Conservation (phyloP, 2,329 filamentous ascomycete genomes). For the Cercospora sp. region DNA sequence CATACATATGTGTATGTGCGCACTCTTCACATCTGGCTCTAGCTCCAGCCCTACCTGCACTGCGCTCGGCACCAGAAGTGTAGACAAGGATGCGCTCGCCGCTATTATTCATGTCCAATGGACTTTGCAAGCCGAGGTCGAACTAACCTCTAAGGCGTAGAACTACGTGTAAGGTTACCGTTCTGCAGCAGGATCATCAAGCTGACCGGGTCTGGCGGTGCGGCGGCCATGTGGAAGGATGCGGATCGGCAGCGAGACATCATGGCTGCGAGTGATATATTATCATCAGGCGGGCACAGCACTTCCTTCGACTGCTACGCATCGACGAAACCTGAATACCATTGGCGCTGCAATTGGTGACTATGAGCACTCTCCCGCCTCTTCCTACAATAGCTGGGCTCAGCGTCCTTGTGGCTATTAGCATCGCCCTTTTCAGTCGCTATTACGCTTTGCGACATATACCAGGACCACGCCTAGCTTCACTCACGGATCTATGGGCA, state of each 20-base stretch:
- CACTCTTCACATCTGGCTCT: background rate
- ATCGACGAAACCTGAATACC: background rate
- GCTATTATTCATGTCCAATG: background rate
- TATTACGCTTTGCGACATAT: conserved; percentile 7
- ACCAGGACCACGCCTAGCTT: conserved; percentile 17
- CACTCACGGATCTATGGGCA: conserved; percentile 21
- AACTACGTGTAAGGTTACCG: background rate
- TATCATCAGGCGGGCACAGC: background rate
- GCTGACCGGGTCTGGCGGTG: background rate
- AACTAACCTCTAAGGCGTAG: background rate
- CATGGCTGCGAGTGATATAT: background rate
- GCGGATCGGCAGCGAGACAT: background rate
- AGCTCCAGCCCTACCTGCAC: background rate
- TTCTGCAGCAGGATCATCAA: background rate
- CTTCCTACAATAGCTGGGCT: background rate
- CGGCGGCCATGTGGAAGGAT: background rate
- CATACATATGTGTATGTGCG: background rate
- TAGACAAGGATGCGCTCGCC: background rate
- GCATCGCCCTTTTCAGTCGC: background rate
- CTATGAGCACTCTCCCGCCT: background rate
- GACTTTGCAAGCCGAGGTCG: background rate
- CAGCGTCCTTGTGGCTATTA: background rate
- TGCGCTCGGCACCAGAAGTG: background rate
- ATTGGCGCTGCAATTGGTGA: background rate
- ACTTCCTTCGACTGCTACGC: background rate